A percentile compares a stretch with the other conserved stretches of the same genome.
phyloP scores from a whole-genome alignment of 1,139 yeast genomes.

The Saccharomyces pastorianus region DNA sequence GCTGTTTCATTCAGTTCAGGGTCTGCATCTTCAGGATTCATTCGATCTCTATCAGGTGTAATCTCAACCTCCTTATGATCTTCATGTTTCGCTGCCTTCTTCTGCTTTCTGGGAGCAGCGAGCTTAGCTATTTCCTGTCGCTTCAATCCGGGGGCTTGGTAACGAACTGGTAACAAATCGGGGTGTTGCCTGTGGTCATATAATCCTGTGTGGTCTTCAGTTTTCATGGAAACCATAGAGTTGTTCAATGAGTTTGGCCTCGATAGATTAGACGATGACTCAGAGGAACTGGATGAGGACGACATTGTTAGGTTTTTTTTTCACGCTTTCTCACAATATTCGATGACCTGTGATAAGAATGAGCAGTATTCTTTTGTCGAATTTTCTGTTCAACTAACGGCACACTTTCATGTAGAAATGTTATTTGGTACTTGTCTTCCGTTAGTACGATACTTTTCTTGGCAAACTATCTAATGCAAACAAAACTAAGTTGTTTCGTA shows the following conservation, averaged over 20 bases:
- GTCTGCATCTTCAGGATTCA: constrained; percentile 4
- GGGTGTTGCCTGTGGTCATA: constrained; percentile 53
- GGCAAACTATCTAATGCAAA: too few relatives aligned
- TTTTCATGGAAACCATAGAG: constrained; percentile 32
- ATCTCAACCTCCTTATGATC: neutral
- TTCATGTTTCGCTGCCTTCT: neutral
- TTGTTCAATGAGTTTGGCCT: constrained; percentile 20
- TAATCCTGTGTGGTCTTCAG: constrained; percentile 39
- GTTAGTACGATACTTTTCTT: too few relatives aligned
- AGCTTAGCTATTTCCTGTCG: neutral
- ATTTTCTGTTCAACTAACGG: neutral
- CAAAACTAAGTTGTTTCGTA: neutral
- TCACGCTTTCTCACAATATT: neutral
- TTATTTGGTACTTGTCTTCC: too few relatives aligned
- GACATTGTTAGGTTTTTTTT: neutral
- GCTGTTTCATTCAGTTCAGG: neutral
- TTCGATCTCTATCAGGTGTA: neutral
- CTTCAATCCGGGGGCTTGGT: neutral
- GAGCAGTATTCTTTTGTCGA: neutral
- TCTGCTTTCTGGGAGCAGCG: too few relatives aligned
- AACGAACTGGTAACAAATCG: constrained; percentile 16
- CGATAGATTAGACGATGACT: constrained; percentile 12
- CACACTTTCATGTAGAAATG: neutral
- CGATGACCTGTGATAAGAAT: neutral
- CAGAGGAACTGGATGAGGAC: constrained; percentile 1